These are phyloP conservation scores for Neurospora sp. DNA, from an alignment of 495 filamentous ascomycete genomes.

Conservation along the genomic window DNA sequence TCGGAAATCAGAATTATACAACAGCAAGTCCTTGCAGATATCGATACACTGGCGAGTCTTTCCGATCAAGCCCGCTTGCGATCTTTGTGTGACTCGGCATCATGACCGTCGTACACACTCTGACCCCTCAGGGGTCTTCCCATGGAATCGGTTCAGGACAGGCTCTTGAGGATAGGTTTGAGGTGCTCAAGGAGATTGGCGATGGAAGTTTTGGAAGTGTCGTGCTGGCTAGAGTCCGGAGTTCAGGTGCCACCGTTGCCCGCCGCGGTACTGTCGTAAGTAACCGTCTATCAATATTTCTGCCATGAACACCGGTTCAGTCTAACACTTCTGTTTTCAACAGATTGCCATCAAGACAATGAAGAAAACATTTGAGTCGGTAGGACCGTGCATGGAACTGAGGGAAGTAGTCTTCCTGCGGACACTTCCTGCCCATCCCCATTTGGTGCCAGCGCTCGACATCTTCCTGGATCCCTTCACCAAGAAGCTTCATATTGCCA, in stretches of 20 bases:
- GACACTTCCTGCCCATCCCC: slow-evolving; percentile 74
- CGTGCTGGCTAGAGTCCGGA: slow-evolving; percentile 79
- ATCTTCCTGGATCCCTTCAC: slow-evolving; percentile 96
- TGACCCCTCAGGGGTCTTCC: slow-evolving; percentile 47
- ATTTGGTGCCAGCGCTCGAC: slow-evolving; percentile 93
- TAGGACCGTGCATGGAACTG: slow-evolving; percentile 79
- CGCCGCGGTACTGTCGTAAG: slow-evolving; percentile 87
- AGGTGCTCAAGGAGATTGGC: slow-evolving; percentile 94
- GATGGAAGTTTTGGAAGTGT: slow-evolving; percentile 99
- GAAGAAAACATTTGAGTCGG: slow-evolving; percentile 98
- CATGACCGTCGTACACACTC: slow-evolving; percentile 62
- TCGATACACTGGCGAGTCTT: background rate
- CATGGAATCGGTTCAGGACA: slow-evolving; percentile 27
- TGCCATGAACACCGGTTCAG: background rate
- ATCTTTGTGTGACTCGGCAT: slow-evolving; percentile 15
- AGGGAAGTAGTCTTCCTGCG: slow-evolving; percentile 94
- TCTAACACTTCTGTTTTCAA: background rate
- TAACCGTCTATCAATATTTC: slow-evolving; percentile 3
- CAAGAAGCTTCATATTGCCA: slow-evolving; percentile 93
- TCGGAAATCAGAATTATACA: slow-evolving; percentile 2
- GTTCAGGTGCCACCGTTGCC: slow-evolving; percentile 78
- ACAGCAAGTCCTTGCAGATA: background rate
- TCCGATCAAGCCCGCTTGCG: background rate
- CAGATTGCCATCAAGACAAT: slow-evolving; percentile 99
- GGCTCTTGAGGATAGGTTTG: slow-evolving; percentile 77